Conservation (phyloP, 2,329 filamentous ascomycete species). For the Cordyceps fumosorosea region DNA sequence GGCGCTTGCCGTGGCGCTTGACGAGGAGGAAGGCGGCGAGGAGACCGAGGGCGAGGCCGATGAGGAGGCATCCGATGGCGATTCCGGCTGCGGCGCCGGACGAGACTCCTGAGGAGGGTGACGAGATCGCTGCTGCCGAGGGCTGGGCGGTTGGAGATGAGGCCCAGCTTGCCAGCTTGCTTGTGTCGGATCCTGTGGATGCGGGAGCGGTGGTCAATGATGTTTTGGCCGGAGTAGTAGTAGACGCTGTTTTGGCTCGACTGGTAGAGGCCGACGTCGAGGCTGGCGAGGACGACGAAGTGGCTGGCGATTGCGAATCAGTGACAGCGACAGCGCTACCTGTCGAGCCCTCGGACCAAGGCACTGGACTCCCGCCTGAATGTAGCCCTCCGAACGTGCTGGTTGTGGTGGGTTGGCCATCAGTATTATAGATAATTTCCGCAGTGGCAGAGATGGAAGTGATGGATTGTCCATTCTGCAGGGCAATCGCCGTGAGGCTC, state of each 20-base stretch:
- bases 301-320: no score
- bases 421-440: no score
- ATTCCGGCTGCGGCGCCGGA: constrained; percentile 22
- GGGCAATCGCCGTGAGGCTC: neutral
- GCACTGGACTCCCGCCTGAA: no score
- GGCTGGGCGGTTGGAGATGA: neutral
- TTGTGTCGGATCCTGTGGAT: neutral
- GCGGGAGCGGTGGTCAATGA: neutral
- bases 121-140: neutral
- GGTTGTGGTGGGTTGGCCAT: no score
- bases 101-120: neutral
- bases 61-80: constrained; percentile 24
- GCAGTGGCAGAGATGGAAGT: neutral
- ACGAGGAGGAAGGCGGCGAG: constrained; percentile 23
- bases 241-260: neutral
- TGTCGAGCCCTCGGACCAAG: no score
- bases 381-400: no score
- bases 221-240: neutral
- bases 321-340: no score
- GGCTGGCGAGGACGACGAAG: no score
- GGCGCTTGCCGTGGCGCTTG: constrained; percentile 15
- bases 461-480: neutral
- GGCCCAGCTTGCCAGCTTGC: neutral
- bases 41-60: constrained; percentile 23
- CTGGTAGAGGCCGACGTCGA: no score